Evolutionary conservation across 2,329 filamentous ascomycete species (phyloP), one percentile per base, ranked within the genome.

Genomic region (Penicillium janthinellum): DNA sequence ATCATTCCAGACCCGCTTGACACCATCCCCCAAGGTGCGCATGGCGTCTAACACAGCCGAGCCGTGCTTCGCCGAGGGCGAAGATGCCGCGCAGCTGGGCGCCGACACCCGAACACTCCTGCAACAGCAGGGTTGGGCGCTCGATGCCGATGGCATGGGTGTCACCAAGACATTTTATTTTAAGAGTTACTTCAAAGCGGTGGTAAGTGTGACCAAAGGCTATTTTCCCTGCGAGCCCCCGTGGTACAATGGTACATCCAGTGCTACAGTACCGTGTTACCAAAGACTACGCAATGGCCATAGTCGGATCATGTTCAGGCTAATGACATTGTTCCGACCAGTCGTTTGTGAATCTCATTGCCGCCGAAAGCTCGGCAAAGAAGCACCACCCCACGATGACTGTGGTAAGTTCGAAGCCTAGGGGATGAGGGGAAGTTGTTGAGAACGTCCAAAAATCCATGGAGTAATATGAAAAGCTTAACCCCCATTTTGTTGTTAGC

Each of bases 381-480:
- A 76, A 75, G 51, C 75, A 78, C 59, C 75, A 78, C 66, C 66
- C 75, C 22, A 76, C 71, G 2, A 76, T 78, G 68, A 77, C 72
- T 3, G 57, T 77, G 57, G 75, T 78, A 69, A 63, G 73, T 68
- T 6, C 15, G 28, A 31, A 31, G 28, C 28, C 28, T 8, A 31
- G 28, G 28, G 28, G 28, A 8, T 31, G 28, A 31, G 28, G 28
- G 7, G 7, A 31, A 31, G 28, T 31, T 31, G 28, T 31, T 31
- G 28, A 31, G 28, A 31, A 8, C 10, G 28, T 31, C 28, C 28
- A 31, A 31, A 31, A 31, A 20, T 31, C 28, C 28, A 7, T 31
- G 28, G 28, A 31, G 20, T 20, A 2, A 31, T 31, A 31, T 10
- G 11, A 28, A n/a, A 45, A 4, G 10, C 11, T 25, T 47, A 47